Evolutionary conservation across 2,329 filamentous ascomycete species (phyloP).

Genomic region (Talaromyces amestolkiae): DNA sequence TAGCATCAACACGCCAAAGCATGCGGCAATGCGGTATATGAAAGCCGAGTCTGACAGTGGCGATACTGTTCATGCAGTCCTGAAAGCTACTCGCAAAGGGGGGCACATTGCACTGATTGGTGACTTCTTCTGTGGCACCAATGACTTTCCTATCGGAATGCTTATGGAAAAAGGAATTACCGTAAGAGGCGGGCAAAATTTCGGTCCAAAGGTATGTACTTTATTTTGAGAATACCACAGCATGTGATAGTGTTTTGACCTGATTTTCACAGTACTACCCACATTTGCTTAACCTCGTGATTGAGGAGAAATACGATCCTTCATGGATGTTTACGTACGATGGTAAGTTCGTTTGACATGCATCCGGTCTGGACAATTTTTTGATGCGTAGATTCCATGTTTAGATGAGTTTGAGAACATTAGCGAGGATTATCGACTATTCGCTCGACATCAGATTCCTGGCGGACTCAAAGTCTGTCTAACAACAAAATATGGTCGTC

Average conservation of each 20-base stretch:
- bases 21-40: constrained; percentile 26
- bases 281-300: constrained; percentile 30
- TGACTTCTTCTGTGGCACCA: constrained; percentile 30
- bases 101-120: constrained; percentile 31
- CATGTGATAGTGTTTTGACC: background rate
- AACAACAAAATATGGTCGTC: constrained; percentile 29
- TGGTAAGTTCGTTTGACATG: constrained; percentile 12
- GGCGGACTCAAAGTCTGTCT: constrained; percentile 32
- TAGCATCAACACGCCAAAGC: constrained; percentile 24
- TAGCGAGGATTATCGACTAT: constrained; percentile 25
- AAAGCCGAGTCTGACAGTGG: constrained; percentile 28
- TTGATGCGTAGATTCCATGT: background rate
- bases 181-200: constrained; percentile 30
- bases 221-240: background rate
- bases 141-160: constrained; percentile 32
- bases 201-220: constrained; percentile 25
- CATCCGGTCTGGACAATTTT: background rate
- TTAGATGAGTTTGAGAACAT: constrained; percentile 34
- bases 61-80: constrained; percentile 29
- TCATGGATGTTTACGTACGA: constrained; percentile 33
- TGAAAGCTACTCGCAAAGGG: constrained; percentile 32
- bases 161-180: constrained; percentile 37
- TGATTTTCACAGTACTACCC: constrained; percentile 29
- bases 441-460: constrained; percentile 28
- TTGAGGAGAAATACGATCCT: constrained; percentile 28